A percentile compares a stretch with the other conserved stretches of the same genome.
Conservation (phyloP, 805 yeast genomes). For the Metschnikowia arizonensis region DNA sequence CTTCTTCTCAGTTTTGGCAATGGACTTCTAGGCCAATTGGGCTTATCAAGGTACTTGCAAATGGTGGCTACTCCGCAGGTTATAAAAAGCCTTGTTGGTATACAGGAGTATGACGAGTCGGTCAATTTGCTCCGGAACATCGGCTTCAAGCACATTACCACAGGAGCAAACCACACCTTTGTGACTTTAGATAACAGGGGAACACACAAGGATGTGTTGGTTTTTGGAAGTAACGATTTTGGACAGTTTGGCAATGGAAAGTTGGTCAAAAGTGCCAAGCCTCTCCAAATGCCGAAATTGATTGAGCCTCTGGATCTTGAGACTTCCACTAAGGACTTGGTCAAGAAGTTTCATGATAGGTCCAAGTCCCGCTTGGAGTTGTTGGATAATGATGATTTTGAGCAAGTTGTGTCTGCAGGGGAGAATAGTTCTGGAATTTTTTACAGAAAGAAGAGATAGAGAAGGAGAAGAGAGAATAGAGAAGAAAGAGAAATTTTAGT, state of each 20-base stretch:
- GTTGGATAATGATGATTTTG: constrained; percentile 27
- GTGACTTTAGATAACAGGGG: constrained; percentile 51
- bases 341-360: constrained; percentile 29
- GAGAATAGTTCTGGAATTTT: constrained; percentile 57
- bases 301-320: constrained; percentile 49
- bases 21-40: constrained; percentile 83
- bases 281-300: constrained; percentile 50
- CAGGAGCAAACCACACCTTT: constrained; percentile 64
- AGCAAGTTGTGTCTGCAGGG: constrained; percentile 63
- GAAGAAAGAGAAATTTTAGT: too few species aligned
- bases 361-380: constrained; percentile 47
- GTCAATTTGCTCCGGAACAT: constrained; percentile 7
- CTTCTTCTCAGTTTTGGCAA: constrained; percentile 67
- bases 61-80: constrained; percentile 65
- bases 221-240: constrained; percentile 79
- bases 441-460: constrained; percentile 36
- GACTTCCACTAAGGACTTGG: constrained; percentile 21
- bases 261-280: constrained; percentile 52
- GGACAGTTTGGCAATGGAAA: constrained; percentile 89
- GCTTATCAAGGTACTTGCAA: constrained; percentile 71
- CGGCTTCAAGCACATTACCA: constrained; percentile 41
- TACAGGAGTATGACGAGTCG: constrained; percentile 17
- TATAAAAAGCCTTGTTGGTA: constrained; percentile 27
- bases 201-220: constrained; percentile 50
- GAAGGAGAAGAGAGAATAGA: too few species aligned